Conservation (phyloP, 2,329 filamentous ascomycete species). For the Clarireedia paspali region DNA sequence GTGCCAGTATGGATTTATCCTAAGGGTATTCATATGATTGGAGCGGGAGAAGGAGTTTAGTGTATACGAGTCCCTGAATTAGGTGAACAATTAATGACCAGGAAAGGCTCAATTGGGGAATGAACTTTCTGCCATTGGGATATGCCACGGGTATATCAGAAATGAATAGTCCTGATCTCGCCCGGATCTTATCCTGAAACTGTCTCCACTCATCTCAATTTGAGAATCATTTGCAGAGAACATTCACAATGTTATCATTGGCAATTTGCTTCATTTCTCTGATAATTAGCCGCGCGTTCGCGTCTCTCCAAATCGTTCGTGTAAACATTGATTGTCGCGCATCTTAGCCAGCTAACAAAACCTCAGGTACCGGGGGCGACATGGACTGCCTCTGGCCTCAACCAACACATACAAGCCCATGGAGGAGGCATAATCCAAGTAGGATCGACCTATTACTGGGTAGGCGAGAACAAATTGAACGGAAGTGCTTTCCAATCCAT, state of each 20-base stretch:
- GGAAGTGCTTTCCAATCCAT: slow-evolving; percentile 54
- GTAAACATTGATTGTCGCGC: not conserved
- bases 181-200: not conserved
- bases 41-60: not conserved
- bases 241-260: not conserved
- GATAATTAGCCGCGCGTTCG: not conserved
- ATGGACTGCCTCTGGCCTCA: slow-evolving; percentile 26
- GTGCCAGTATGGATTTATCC: not conserved
- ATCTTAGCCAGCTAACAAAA: not conserved
- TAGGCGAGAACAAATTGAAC: slow-evolving; percentile 63
- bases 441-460: slow-evolving; percentile 53
- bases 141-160: not conserved
- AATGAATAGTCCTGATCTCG: not conserved
- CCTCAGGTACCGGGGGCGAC: slow-evolving; percentile 25
- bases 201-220: not conserved
- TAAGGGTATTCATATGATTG: not conserved
- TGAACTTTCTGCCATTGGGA: not conserved
- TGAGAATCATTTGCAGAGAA: too few relatives aligned
- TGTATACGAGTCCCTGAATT: not conserved
- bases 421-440: slow-evolving; percentile 56
- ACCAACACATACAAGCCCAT: slow-evolving; percentile 57
- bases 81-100: not conserved
- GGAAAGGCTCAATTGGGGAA: too few relatives aligned
- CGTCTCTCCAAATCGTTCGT: slow-evolving; percentile 6
- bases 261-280: not conserved